Base-by-base conservation (phyloP, 108 stramenopile genomes). In the Skeletonema costatum region DNA sequence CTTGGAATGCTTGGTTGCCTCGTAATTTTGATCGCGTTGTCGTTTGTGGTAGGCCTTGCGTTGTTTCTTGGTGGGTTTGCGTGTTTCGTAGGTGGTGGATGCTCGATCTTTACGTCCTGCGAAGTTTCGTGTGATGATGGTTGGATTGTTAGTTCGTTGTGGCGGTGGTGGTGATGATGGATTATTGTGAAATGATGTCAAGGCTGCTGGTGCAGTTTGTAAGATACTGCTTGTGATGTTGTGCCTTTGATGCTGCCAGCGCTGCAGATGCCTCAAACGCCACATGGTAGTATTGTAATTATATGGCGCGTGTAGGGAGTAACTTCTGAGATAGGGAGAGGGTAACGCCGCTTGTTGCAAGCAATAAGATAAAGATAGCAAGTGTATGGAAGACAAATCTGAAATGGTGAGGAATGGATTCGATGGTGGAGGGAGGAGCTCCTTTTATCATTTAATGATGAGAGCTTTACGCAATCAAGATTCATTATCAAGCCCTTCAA, bases 21-120 rank as follows among this genome's bases (percentile, higher is more conserved):
- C 78, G 46, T 85, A 71, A 61, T 83, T 50, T 11, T 36, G 29
- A 53, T 78, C 71, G 42, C 85, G 70, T 33, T 56, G 50, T 1
- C 80, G 73, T 10, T 85, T 85, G 68, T 92, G 85, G 67, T 90
- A 92, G 1, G 30, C 66, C 58, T 90, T 89, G 10, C 73, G 70
- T 72, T 91, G 87, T 56, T 91, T 91, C 44, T 77, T 87, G 25
- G 90, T 89, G 29, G 90, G 86, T 5, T 85, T 87, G 2, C 91
- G 91, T 13, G 76, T 66, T 68, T 90, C 82, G 64, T 48, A 44
- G 66, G 88, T 82, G 32, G 90, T 84, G 32, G 84, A 81, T 35
- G 77, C 68, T 14, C 94, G 88, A 64, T 90, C 90, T 50, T 91
- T 88, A 25, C 94, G 59, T n/a, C 79, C 79, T 48, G 79, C 79